Evolutionary conservation across 495 filamentous ascomycete species (phyloP).

Genomic region (Daldinia decipiens): DNA sequence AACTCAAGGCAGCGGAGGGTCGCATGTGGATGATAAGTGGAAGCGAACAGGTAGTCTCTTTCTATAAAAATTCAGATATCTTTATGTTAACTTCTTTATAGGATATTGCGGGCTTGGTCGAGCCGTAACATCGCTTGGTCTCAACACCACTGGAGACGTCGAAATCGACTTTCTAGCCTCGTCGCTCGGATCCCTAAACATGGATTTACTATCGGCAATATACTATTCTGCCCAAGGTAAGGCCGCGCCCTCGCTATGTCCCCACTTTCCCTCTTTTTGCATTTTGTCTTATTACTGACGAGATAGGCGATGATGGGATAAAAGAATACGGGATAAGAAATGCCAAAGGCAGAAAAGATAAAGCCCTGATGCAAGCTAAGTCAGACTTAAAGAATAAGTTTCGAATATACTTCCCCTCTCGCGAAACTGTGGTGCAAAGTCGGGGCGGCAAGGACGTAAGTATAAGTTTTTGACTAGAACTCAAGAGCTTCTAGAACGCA

Average conservation of each 20-base stretch:
- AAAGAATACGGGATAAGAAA: conserved; percentile 65
- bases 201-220: conserved; percentile 72
- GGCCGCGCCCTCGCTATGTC: neutral
- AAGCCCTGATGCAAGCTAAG: conserved; percentile 42
- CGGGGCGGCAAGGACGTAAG: conserved; percentile 64
- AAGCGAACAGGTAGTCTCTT: conserved; percentile 65
- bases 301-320: conserved; percentile 66
- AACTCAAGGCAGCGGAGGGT: conserved; percentile 54
- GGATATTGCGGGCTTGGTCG: conserved; percentile 73
- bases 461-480: conserved; percentile 4
- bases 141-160: conserved; percentile 58
- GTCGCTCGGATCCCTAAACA: conserved; percentile 79
- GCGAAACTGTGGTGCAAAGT: conserved; percentile 72
- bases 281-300: neutral
- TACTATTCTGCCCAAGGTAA: conserved; percentile 81
- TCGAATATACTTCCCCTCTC: conserved; percentile 85
- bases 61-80: neutral
- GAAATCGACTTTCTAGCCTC: conserved; percentile 74
- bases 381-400: conserved; percentile 62
- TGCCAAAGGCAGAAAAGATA: conserved; percentile 47
- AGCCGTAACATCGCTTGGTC: conserved; percentile 66
- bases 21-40: conserved; percentile 64
- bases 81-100: conserved; percentile 26
- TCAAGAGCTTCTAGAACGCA: neutral
- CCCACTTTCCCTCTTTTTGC: neutral